Evolutionary conservation across 306 rosid genomes (phyloP).

Genomic region (Vigna nakashimae): DNA sequence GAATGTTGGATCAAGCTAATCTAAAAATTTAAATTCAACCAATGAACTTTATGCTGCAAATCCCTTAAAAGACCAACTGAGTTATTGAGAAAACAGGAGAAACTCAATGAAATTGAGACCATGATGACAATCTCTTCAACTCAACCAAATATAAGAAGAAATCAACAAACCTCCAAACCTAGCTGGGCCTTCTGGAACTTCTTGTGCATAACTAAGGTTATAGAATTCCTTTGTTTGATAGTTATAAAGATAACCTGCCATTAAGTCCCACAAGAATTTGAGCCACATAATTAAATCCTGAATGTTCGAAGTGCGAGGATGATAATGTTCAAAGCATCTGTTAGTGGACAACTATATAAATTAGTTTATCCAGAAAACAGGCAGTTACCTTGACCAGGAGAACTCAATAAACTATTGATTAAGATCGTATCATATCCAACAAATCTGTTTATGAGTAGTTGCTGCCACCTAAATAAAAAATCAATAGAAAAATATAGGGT

Average conservation of each 20-base stretch:
- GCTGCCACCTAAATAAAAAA: constrained; percentile 88
- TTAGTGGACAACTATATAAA: constrained; percentile 13
- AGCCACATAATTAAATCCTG: constrained; percentile 36
- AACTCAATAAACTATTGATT: constrained; percentile 92
- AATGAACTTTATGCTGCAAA: constrained; percentile 2
- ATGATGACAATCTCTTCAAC: constrained; percentile 35
- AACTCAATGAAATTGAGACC: constrained; percentile 20
- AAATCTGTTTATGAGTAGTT: constrained; percentile 91
- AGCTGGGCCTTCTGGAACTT: constrained; percentile 82
- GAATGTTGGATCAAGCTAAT: background rate
- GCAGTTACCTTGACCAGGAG: constrained; percentile 90
- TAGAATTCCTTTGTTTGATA: constrained; percentile 89
- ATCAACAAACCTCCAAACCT: constrained; percentile 90
- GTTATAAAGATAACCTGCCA: constrained; percentile 91
- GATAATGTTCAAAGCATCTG: background rate
- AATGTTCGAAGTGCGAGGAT: constrained; percentile 32
- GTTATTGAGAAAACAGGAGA: constrained; percentile 36
- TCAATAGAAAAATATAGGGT: constrained; percentile 19
- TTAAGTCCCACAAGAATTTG: constrained; percentile 44
- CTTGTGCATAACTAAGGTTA: constrained; percentile 88
- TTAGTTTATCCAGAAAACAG: constrained; percentile 26
- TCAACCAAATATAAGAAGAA: constrained; percentile 44
- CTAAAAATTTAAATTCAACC: constrained; percentile 13
- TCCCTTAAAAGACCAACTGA: background rate
- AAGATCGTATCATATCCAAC: constrained; percentile 99